Evolutionary conservation across 2,329 filamentous ascomycete species (phyloP).

Genomic region (Ophiosphaerella herpotricha): DNA sequence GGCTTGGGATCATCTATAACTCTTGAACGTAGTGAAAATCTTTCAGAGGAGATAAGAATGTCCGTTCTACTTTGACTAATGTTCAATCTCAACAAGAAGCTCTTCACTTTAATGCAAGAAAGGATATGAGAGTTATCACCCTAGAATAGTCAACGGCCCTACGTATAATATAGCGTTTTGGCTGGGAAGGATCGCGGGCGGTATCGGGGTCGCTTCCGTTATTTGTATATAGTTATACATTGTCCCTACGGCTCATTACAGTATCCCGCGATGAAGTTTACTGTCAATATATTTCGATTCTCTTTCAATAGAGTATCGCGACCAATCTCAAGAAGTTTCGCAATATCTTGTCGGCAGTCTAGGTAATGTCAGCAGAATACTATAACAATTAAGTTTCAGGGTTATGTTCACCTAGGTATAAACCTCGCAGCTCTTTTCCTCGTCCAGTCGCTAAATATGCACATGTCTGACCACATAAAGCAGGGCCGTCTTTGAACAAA

Average conservation of each 20-base stretch:
- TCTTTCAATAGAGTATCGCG: constrained; percentile 31
- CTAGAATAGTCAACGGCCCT: no score
- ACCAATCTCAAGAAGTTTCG: constrained; percentile 26
- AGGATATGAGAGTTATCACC: no score
- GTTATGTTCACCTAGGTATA: constrained; percentile 27
- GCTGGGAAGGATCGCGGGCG: no score
- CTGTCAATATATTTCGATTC: constrained; percentile 31
- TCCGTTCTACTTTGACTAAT: no score
- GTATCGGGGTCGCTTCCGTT: no score
- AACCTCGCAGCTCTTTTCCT: constrained; percentile 33
- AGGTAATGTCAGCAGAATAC: not conserved
- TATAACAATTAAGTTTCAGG: not conserved
- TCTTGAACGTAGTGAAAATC: no score
- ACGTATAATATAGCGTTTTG: no score
- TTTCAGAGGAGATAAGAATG: no score
- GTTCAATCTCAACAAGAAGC: no score
- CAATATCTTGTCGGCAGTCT: constrained; percentile 40
- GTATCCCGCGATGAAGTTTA: constrained; percentile 39
- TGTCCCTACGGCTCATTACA: constrained; percentile 31
- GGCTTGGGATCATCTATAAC: no score
- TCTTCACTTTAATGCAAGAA: no score
- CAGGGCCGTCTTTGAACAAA: constrained; percentile 34
- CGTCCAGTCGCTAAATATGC: constrained; percentile 34
- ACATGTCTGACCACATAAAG: constrained; percentile 37
- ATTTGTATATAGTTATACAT: not conserved